phyloP scores from a whole-genome alignment of 2,329 filamentous ascomycete species.

The Colletotrichum navitas region DNA sequence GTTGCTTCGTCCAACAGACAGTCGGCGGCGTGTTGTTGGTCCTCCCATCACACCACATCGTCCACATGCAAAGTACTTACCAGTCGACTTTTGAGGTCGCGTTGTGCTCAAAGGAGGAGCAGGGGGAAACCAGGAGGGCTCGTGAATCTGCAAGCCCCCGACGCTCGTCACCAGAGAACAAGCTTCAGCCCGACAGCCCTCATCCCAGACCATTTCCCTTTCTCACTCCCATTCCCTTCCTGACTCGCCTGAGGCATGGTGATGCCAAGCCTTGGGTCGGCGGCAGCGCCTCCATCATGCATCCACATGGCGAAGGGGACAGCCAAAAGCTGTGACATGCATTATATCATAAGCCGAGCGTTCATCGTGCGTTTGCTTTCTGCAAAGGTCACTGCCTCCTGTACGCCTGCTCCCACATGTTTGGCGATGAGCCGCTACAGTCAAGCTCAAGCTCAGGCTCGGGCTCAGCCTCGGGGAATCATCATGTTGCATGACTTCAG shows the following conservation, averaged over 20 bases:
- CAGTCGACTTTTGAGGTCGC: constrained; percentile 7
- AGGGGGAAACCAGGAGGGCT: not conserved
- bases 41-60: constrained; percentile 7
- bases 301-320: not conserved
- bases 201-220: constrained; percentile 24
- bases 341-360: constrained; percentile 18
- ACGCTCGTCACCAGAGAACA: constrained; percentile 27
- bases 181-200: constrained; percentile 37
- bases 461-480: constrained; percentile 3
- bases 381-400: not conserved
- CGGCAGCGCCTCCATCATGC: not conserved
- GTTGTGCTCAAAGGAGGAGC: not conserved
- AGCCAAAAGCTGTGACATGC: constrained; percentile 23
- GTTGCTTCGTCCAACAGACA: constrained; percentile 32
- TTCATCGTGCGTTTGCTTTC: not conserved
- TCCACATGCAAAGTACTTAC: constrained; percentile 37
- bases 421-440: constrained; percentile 4
- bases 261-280: constrained; percentile 35
- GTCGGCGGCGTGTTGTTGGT: constrained; percentile 11
- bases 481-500: constrained; percentile 28
- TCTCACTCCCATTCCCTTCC: constrained; percentile 13
- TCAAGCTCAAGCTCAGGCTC: not conserved
- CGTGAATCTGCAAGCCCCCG: constrained; percentile 17
- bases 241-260: constrained; percentile 23
- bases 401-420: constrained; percentile 2